A percentile compares a stretch with the other conserved stretches of the same genome.
These are phyloP conservation scores for Claviceps monticola DNA, from an alignment of 2,329 filamentous ascomycete genomes.

Conservation along the genomic window DNA sequence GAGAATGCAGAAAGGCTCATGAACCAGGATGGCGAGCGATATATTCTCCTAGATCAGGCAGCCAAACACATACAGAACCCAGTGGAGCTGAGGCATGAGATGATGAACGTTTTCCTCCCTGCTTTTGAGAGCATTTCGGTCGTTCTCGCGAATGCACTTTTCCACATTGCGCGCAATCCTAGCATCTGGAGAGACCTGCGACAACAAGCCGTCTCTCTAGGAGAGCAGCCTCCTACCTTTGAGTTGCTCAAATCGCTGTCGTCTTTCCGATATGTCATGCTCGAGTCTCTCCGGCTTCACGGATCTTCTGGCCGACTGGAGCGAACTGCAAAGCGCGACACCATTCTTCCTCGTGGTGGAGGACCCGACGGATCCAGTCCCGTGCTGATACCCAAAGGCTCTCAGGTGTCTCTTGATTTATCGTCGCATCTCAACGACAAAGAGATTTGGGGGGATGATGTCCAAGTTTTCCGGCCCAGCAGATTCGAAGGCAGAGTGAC, in stretches of 20 bases:
- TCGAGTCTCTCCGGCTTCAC: conserved; percentile 3
- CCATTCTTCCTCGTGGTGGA: conserved; percentile 1
- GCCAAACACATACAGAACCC: conserved; percentile 3
- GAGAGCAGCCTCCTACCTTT: conserved; percentile 2
- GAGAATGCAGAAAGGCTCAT: neutral
- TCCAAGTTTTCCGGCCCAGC: conserved; percentile 1
- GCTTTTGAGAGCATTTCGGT: conserved; percentile 3
- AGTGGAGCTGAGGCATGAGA: conserved; percentile 1
- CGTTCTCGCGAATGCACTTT: conserved; percentile 1
- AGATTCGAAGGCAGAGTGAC: conserved; percentile 3
- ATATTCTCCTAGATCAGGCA: conserved; percentile 4
- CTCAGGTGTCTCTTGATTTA: conserved; percentile 2
- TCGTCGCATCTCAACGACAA: conserved; percentile 3
- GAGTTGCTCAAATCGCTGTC: conserved; percentile 3
- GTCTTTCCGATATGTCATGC: conserved; percentile 1
- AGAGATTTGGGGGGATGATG: conserved; percentile 3
- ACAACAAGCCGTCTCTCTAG: conserved; percentile 1
- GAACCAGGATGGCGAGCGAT: neutral
- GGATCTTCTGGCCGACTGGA: conserved; percentile 3
- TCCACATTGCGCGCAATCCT: conserved; percentile 4
- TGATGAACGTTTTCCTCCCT: conserved; percentile 6
- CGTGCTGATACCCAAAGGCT: conserved; percentile 2
- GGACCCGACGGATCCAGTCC: neutral
- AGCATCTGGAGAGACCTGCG: conserved; percentile 4
- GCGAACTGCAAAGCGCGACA: conserved; percentile 4